Percentiles rank a stretch among this genome's conserved stretches.
phyloP scores from a whole-genome alignment of 768 basidiomycete genomes.

The Boletus edulis region DNA sequence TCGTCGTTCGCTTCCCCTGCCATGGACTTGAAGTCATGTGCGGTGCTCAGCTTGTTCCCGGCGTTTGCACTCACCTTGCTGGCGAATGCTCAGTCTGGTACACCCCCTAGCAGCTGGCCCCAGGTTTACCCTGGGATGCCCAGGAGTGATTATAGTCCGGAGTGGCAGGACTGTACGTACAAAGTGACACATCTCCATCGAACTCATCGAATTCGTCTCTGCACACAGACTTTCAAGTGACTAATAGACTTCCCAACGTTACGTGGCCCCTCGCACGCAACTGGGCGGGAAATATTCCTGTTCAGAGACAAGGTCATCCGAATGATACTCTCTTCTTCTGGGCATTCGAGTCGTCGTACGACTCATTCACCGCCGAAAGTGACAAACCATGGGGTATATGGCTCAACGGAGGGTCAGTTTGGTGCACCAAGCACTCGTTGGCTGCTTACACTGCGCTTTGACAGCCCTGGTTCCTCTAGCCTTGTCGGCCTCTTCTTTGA shows the following conservation, averaged over 20 bases:
- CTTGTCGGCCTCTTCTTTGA: conserved; percentile 63
- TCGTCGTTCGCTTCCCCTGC: conserved; percentile 1
- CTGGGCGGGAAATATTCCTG: conserved; percentile 64
- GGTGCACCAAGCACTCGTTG: not conserved
- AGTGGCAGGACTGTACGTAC: conserved; percentile 63
- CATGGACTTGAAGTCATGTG: conserved; percentile 22
- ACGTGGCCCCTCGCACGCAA: conserved; percentile 50
- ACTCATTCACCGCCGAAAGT: conserved; percentile 49
- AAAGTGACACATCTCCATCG: not conserved
- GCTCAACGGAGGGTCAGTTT: conserved; percentile 65
- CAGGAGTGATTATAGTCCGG: conserved; percentile 45
- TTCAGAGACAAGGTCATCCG: conserved; percentile 55
- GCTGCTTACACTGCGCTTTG: not conserved
- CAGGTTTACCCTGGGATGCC: conserved; percentile 45
- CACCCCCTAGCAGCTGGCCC: conserved; percentile 35
- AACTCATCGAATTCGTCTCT: not conserved
- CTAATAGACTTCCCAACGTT: conserved; percentile 54
- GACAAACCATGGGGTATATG: conserved; percentile 69
- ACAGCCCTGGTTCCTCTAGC: conserved; percentile 68
- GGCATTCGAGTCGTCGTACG: conserved; percentile 54
- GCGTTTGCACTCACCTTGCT: conserved; percentile 3
- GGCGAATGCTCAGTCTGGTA: conserved; percentile 22
- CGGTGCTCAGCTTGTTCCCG: not conserved
- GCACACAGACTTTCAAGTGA: conserved; percentile 57
- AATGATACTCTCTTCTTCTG: conserved; percentile 68